A percentile compares a stretch with the other conserved stretches of the same genome.
Evolutionary conservation across 352 stramenopile species (phyloP).

Genomic region (Phytopythium oedochilum): DNA sequence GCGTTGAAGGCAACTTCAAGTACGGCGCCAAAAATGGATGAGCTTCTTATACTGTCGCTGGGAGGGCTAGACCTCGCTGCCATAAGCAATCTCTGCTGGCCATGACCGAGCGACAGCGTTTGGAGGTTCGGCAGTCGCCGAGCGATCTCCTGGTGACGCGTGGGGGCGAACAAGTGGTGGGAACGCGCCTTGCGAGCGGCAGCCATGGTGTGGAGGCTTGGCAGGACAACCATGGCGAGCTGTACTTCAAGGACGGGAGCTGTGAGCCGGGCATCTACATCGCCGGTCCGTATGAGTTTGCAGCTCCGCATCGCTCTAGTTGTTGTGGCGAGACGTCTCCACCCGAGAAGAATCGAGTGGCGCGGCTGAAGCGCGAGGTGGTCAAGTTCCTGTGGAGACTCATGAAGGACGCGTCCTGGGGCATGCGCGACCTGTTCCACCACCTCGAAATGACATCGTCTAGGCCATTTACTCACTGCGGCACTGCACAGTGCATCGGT

Average conservation of each 20-base stretch:
- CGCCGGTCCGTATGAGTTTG: neutral
- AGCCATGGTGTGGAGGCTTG: neutral
- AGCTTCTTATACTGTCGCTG: too few species aligned
- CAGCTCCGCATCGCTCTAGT: neutral
- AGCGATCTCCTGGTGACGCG: neutral
- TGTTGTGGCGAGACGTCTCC: neutral
- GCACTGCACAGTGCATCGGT: neutral
- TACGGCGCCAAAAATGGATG: too few species aligned
- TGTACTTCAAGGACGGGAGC: constrained; percentile 1
- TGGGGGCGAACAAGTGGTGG: neutral
- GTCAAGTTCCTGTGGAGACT: constrained; percentile 1
- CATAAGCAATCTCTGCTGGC: too few species aligned
- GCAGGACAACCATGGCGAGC: constrained; percentile 1
- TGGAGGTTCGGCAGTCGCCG: neutral
- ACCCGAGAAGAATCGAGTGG: neutral
- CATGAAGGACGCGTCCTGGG: neutral
- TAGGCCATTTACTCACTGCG: neutral
- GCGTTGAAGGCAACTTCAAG: too few species aligned
- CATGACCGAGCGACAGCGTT: neutral
- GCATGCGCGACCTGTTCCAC: neutral
- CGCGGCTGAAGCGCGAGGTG: neutral
- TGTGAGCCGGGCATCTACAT: neutral
- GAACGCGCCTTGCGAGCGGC: neutral
- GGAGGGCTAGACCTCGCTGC: too few species aligned
- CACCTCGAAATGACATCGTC: neutral